phyloP scores from a whole-genome alignment of 345 rosid genomes.

The Eucalyptus regnans region DNA sequence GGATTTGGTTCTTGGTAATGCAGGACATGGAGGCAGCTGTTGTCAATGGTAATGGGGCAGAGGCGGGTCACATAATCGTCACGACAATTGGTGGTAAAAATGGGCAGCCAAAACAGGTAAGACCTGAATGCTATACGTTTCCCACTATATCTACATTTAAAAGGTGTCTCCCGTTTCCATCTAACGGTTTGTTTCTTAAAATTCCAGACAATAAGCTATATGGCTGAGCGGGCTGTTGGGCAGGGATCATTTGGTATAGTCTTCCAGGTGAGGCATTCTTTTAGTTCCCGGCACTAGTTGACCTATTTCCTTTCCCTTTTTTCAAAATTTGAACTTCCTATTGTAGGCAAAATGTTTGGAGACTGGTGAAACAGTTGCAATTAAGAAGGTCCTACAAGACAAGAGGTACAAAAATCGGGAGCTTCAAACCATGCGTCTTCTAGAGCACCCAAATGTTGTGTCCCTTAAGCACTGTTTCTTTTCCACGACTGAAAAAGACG shows the following conservation, averaged over 20 bases:
- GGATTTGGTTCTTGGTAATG: neutral
- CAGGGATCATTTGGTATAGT: slow-evolving; percentile 96
- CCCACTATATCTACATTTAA: neutral
- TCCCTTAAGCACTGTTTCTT: slow-evolving; percentile 90
- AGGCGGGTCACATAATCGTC: slow-evolving; percentile 42
- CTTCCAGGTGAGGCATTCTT: slow-evolving; percentile 49
- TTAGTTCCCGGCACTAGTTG: neutral
- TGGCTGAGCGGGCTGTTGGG: slow-evolving; percentile 98
- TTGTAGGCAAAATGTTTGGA: slow-evolving; percentile 92
- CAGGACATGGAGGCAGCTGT: slow-evolving; percentile 90
- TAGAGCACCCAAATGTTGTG: slow-evolving; percentile 93
- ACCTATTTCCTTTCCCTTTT: neutral
- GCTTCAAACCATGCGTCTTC: slow-evolving; percentile 92
- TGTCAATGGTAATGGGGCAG: slow-evolving; percentile 82
- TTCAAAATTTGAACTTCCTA: neutral
- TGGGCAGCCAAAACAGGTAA: slow-evolving; percentile 40
- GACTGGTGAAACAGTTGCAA: slow-evolving; percentile 93
- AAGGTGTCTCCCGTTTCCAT: neutral
- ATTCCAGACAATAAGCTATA: slow-evolving; percentile 85
- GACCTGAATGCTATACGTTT: neutral
- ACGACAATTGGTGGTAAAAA: slow-evolving; percentile 39
- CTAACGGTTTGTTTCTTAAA: neutral
- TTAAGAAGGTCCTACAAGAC: slow-evolving; percentile 85
- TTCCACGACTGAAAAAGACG: slow-evolving; percentile 90
- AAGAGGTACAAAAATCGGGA: slow-evolving; percentile 97